Conservation (phyloP, 2,329 filamentous ascomycete genomes). For the Cercospora zeina region DNA sequence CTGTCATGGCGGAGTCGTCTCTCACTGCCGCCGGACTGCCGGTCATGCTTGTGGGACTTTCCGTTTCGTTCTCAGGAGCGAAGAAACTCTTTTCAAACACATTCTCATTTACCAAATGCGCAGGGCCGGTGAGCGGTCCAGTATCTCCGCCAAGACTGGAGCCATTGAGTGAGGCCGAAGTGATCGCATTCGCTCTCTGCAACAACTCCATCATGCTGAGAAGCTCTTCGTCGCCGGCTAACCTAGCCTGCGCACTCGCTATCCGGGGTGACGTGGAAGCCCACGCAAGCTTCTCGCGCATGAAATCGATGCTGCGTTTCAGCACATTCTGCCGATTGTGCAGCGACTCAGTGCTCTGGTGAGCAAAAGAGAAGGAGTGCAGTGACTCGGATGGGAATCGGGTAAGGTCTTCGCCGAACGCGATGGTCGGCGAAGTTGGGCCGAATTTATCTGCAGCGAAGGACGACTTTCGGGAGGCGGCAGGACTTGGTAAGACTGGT, state of each 20-base stretch:
- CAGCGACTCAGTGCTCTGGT: slow-evolving; percentile 80
- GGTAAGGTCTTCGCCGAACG: slow-evolving; percentile 81
- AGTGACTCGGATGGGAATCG: slow-evolving; percentile 94
- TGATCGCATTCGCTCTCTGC: slow-evolving; percentile 76
- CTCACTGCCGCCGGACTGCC: slow-evolving; percentile 16
- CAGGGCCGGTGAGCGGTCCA: slow-evolving; percentile 78
- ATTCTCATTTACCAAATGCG: slow-evolving; percentile 70
- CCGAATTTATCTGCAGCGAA: slow-evolving; percentile 56
- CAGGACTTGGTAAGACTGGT: slow-evolving; percentile 64
- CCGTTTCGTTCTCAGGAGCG: slow-evolving; percentile 36
- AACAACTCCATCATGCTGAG: slow-evolving; percentile 90
- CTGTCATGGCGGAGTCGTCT: slow-evolving; percentile 3
- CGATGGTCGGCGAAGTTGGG: slow-evolving; percentile 66
- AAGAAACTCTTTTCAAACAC: slow-evolving; percentile 81
- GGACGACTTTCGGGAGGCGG: slow-evolving; percentile 56
- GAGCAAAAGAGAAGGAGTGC: slow-evolving; percentile 97
- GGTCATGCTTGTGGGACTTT: slow-evolving; percentile 47
- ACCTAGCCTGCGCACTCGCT: slow-evolving; percentile 77
- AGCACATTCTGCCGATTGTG: slow-evolving; percentile 90
- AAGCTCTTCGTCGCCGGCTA: slow-evolving; percentile 79
- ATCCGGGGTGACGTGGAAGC: slow-evolving; percentile 72
- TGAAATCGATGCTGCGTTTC: slow-evolving; percentile 92
- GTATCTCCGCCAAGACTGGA: slow-evolving; percentile 49
- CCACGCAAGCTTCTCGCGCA: slow-evolving; percentile 89
- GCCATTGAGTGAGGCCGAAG: slow-evolving; percentile 61